Percentiles rank a stretch among this genome's conserved stretches.
phyloP scores from a whole-genome alignment of 2,329 filamentous ascomycete genomes.

The Cordyceps cicadae region DNA sequence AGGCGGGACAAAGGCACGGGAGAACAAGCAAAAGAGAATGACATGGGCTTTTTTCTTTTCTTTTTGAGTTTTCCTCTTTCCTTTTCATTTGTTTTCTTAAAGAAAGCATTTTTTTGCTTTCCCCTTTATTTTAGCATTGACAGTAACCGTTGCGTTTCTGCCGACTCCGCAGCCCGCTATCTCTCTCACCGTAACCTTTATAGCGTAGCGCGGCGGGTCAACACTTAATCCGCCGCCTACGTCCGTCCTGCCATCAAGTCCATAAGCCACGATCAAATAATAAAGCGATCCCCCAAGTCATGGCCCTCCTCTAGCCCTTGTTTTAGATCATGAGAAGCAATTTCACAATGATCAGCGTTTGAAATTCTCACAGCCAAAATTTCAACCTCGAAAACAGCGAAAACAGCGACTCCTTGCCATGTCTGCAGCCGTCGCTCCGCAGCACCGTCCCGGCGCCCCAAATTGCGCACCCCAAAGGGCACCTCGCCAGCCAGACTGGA shows the following conservation, averaged over 20 bases:
- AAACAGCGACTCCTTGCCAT: background rate
- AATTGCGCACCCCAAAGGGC: constrained; percentile 3
- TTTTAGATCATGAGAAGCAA: background rate
- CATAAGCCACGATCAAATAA: constrained; percentile 1
- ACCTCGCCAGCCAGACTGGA: constrained; percentile 57
- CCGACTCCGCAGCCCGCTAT: background rate
- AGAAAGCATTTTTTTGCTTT: too few relatives aligned
- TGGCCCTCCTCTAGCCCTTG: constrained; percentile 2
- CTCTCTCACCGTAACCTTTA: too few relatives aligned
- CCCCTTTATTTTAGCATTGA: too few relatives aligned
- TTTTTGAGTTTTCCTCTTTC: too few relatives aligned
- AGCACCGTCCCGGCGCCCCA: constrained; percentile 4
- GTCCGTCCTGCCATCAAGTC: background rate
- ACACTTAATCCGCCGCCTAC: constrained; percentile 9
- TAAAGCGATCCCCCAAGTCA: background rate
- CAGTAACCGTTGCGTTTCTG: background rate
- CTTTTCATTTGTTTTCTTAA: background rate
- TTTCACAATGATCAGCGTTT: constrained; percentile 4
- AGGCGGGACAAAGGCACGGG: background rate
- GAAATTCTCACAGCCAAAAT: background rate
- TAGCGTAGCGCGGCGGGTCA: background rate
- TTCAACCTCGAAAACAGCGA: background rate
- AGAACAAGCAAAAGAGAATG: background rate
- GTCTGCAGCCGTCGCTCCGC: constrained; percentile 10
- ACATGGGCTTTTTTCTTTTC: too few relatives aligned